A percentile compares a stretch with the other conserved stretches of the same genome.
phyloP scores from a whole-genome alignment of 352 stramenopile genomes.

The Blastocystis sp. region DNA sequence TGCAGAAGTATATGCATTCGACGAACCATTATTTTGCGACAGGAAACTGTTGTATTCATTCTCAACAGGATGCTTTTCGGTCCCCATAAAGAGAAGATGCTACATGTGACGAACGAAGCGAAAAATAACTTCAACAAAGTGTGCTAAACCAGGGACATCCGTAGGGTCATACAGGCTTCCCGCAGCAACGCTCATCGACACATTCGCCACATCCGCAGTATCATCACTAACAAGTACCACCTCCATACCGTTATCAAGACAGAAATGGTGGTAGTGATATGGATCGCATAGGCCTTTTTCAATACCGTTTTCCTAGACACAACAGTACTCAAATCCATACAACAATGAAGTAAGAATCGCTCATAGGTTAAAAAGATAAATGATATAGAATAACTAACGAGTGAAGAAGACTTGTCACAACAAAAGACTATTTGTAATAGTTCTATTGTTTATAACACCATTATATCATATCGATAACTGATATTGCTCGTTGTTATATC shows the following conservation, averaged over 20 bases:
- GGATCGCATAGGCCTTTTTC: slow-evolving; percentile 63
- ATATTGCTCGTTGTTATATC: too few species aligned
- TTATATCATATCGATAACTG: neutral
- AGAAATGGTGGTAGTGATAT: slow-evolving; percentile 62
- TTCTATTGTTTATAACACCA: neutral
- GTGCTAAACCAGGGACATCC: slow-evolving; percentile 65
- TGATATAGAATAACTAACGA: too few species aligned
- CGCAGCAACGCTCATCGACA: slow-evolving; percentile 64
- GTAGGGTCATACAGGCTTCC: slow-evolving; percentile 65
- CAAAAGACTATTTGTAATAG: too few species aligned
- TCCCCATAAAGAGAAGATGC: slow-evolving; percentile 66
- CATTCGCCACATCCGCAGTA: slow-evolving; percentile 63
- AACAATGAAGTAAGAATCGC: neutral
- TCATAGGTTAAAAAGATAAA: neutral
- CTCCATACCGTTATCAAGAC: slow-evolving; percentile 64
- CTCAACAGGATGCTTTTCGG: slow-evolving; percentile 65
- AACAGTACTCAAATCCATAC: neutral
- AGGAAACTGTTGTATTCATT: slow-evolving; percentile 65
- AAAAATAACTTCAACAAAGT: slow-evolving; percentile 64
- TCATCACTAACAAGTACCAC: slow-evolving; percentile 64
- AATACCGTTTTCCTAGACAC: slow-evolving; percentile 52
- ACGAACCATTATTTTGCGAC: slow-evolving; percentile 63
- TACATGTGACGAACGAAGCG: neutral
- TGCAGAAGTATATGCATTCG: slow-evolving; percentile 64
- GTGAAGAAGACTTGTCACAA: too few species aligned